Conservation (phyloP, 2,329 filamentous ascomycete genomes). For the Aspergillus sp. region DNA sequence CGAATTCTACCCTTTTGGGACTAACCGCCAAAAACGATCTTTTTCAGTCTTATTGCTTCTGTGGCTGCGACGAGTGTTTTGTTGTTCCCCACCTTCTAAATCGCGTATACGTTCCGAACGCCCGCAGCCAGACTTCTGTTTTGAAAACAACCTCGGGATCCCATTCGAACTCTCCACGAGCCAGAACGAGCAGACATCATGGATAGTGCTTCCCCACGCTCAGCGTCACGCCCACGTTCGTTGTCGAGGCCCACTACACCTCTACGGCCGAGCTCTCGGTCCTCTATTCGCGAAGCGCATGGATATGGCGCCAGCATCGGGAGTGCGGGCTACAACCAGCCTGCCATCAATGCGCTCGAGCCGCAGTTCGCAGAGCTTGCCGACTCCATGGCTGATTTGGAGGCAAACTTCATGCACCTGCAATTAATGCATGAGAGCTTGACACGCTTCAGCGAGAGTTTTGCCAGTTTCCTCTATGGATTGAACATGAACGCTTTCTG, state of each 20-base stretch:
- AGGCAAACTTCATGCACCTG: conserved; percentile 96
- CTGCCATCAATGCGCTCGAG: conserved; percentile 75
- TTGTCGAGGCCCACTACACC: conserved; percentile 85
- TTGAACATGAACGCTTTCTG: conserved; percentile 99
- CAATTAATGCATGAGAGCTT: conserved; percentile 96
- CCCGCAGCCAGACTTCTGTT: neutral
- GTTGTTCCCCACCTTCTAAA: conserved; percentile 2
- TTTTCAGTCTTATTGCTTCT: neutral
- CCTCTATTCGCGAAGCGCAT: conserved; percentile 78
- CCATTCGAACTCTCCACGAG: neutral
- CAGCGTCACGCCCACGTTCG: conserved; percentile 61
- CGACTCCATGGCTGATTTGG: conserved; percentile 91
- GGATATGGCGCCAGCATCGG: conserved; percentile 46
- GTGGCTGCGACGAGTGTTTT: neutral
- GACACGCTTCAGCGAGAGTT: conserved; percentile 90
- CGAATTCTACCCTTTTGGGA: neutral
- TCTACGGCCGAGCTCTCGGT: conserved; percentile 83
- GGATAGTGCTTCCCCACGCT: conserved; percentile 40
- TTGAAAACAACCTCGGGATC: neutral
- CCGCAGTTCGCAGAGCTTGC: conserved; percentile 90
- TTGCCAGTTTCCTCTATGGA: conserved; percentile 91
- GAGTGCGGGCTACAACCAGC: conserved; percentile 49
- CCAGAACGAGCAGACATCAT: conserved; percentile 21
- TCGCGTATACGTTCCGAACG: conserved; percentile 11
- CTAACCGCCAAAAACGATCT: neutral